Percentiles rank a stretch among this genome's conserved stretches.
Conservation (phyloP, 2,329 filamentous ascomycete genomes). For the Microdochium bolleyi region DNA sequence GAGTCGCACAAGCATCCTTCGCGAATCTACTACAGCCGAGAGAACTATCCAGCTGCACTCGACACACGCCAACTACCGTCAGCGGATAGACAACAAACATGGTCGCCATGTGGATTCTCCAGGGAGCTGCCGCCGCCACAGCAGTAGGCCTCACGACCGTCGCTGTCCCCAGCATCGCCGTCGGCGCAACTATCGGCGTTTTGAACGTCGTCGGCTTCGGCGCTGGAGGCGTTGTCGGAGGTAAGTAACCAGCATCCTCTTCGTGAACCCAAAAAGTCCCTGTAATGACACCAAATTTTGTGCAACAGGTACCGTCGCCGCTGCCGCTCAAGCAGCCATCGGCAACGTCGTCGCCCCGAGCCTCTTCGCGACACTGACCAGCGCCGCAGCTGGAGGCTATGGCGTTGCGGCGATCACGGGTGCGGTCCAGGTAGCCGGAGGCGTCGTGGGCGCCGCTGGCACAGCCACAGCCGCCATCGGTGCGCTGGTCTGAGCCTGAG, state of each 20-base stretch:
- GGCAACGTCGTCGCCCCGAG: constrained; percentile 11
- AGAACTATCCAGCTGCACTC: too few relatives aligned
- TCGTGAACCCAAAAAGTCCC: background rate
- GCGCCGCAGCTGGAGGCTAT: constrained; percentile 13
- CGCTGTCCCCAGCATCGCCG: background rate
- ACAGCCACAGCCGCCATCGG: too few relatives aligned
- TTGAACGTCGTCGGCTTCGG: constrained; percentile 7
- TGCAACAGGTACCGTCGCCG: constrained; percentile 10
- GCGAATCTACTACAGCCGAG: too few relatives aligned
- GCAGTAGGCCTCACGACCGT: background rate
- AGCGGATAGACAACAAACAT: too few relatives aligned
- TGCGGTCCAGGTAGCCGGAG: constrained; percentile 5
- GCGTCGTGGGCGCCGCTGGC: background rate
- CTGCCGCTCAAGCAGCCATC: constrained; percentile 9
- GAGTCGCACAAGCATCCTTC: too few relatives aligned
- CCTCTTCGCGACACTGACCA: constrained; percentile 13
- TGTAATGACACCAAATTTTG: background rate
- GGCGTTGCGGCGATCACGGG: constrained; percentile 10
- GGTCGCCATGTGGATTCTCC: too few relatives aligned
- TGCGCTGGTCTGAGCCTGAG: too few relatives aligned
- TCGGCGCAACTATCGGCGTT: background rate
- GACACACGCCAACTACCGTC: too few relatives aligned
- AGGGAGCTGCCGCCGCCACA: too few relatives aligned
- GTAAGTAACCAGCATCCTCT: constrained; percentile 4
- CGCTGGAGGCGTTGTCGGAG: constrained; percentile 7